Evolutionary conservation across 2,329 filamentous ascomycete species (phyloP).

Genomic region (Trichoderma asperellum): DNA sequence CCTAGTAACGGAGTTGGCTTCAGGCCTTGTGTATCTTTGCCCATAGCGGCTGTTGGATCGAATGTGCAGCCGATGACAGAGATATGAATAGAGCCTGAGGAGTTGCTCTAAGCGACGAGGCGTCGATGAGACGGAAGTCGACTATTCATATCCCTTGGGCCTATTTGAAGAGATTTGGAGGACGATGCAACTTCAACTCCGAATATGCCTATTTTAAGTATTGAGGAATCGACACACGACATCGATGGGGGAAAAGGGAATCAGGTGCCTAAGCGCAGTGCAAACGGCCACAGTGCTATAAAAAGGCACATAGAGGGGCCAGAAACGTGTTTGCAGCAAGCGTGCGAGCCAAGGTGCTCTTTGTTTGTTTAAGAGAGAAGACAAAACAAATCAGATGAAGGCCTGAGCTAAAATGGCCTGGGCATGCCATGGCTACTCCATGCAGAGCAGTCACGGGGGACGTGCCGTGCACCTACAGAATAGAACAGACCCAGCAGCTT

Average conservation of each 20-base stretch:
- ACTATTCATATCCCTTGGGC: background rate
- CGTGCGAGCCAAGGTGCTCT: background rate
- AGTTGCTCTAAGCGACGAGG: background rate
- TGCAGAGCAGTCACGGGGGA: background rate
- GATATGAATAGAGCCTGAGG: background rate
- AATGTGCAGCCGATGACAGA: background rate
- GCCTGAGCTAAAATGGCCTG: background rate
- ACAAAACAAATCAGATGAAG: background rate
- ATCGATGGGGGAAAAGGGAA: background rate
- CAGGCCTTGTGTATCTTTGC: background rate
- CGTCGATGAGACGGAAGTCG: background rate
- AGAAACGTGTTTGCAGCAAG: background rate
- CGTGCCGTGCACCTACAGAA: background rate
- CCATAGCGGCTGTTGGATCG: background rate
- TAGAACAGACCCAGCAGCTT: background rate
- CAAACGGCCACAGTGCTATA: background rate
- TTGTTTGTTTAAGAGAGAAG: conserved; percentile 1
- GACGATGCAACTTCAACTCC: background rate
- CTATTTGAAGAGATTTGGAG: background rate
- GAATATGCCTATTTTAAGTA: background rate
- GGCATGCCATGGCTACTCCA: background rate
- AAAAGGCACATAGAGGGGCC: background rate
- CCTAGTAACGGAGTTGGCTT: background rate
- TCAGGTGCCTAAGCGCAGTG: background rate
- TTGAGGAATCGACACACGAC: background rate